These are phyloP conservation scores for Colletotrichum orbiculare DNA, from an alignment of 2,329 filamentous ascomycete species.

Conservation along the genomic window DNA sequence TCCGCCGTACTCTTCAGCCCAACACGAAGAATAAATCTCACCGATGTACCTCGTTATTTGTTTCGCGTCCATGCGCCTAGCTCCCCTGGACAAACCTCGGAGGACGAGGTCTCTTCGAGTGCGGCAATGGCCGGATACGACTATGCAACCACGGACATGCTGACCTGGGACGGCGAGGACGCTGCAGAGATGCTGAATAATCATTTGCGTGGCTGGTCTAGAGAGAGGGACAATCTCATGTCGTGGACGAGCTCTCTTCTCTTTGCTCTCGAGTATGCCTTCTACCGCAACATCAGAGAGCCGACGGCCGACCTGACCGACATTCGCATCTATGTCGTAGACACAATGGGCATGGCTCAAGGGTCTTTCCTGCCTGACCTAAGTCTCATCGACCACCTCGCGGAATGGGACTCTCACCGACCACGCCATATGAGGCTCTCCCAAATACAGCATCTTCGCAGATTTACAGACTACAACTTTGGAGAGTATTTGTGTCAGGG, in stretches of 20 bases:
- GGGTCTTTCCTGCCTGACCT: neutral
- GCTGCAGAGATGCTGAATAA: slow-evolving; percentile 18
- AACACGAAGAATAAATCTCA: no score
- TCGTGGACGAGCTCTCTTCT: slow-evolving; percentile 19
- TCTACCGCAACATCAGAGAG: slow-evolving; percentile 4
- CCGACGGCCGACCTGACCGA: neutral
- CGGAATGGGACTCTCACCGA: neutral
- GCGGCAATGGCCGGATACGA: neutral
- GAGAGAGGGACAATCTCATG: slow-evolving; percentile 14
- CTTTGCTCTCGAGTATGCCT: neutral
- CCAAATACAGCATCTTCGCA: neutral
- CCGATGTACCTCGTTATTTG: slow-evolving; percentile 1
- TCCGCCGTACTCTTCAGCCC: neutral
- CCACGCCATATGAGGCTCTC: neutral
- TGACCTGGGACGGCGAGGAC: neutral
- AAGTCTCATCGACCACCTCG: neutral
- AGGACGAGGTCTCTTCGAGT: neutral
- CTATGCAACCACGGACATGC: neutral
- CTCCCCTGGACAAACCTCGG: slow-evolving; percentile 4
- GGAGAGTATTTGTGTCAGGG: slow-evolving; percentile 19
- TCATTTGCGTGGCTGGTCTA: slow-evolving; percentile 5
- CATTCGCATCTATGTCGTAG: slow-evolving; percentile 1
- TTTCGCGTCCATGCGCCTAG: slow-evolving; percentile 2
- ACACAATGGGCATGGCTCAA: neutral
- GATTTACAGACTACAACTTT: slow-evolving; percentile 4